Conservation (phyloP, 179 eudicot genomes). For the Carnegiea gigantea region DNA sequence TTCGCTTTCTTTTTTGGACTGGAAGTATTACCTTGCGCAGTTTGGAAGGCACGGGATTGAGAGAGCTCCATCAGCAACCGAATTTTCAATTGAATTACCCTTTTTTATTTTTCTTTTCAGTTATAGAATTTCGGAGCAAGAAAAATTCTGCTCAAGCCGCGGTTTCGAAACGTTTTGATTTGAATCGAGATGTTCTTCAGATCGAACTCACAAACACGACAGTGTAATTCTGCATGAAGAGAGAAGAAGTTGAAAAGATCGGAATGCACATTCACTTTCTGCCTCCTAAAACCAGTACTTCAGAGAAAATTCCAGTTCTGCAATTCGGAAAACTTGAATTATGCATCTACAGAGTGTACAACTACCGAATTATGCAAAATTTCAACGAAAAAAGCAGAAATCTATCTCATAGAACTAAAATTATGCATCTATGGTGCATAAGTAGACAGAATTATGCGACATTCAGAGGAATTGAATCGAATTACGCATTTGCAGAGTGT, state of each 20-base stretch:
- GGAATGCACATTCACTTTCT: constrained; percentile 32
- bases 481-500: background rate
- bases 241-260: constrained; percentile 16
- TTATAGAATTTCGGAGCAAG: constrained; percentile 5
- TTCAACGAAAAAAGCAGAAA: background rate
- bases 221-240: background rate
- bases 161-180: background rate
- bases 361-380: constrained; percentile 5
- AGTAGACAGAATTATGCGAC: constrained; percentile 6
- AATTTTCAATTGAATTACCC: constrained; percentile 1
- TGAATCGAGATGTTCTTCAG: constrained; percentile 7
- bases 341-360: background rate
- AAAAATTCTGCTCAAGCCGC: background rate
- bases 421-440: constrained; percentile 7
- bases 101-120: background rate
- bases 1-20: background rate
- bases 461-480: background rate
- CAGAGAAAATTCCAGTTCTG: background rate
- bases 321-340: constrained; percentile 8
- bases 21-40: constrained; percentile 54
- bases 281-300: constrained; percentile 7
- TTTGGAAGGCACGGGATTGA: constrained; percentile 66
- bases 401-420: background rate
- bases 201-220: constrained; percentile 16
- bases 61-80: constrained; percentile 68